Percentiles rank a stretch among this genome's conserved stretches.
These are phyloP conservation scores for Ploettnerulaceae sp. DNA, from an alignment of 2,329 filamentous ascomycete genomes.

Conservation along the genomic window DNA sequence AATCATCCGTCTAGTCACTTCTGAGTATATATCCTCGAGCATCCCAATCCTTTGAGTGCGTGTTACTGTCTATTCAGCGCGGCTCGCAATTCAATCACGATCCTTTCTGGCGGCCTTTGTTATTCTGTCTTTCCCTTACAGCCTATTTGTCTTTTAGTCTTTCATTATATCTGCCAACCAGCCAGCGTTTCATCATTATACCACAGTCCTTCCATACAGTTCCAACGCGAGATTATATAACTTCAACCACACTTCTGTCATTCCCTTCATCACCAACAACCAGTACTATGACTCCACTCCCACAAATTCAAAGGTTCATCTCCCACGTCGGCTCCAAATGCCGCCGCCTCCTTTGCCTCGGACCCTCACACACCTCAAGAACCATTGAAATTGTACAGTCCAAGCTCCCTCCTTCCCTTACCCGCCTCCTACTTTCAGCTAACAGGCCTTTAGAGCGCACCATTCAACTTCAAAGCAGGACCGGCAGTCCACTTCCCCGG, in stretches of 20 bases:
- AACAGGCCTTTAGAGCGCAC: constrained; percentile 45
- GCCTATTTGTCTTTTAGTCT: constrained; percentile 7
- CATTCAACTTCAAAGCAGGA: constrained; percentile 53
- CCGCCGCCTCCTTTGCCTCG: constrained; percentile 41
- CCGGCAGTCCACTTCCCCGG: constrained; percentile 49
- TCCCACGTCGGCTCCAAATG: constrained; percentile 43
- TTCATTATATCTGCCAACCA: constrained; percentile 19
- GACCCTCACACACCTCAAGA: constrained; percentile 38
- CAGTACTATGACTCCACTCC: constrained; percentile 4
- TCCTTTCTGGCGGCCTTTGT: constrained; percentile 14
- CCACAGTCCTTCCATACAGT: constrained; percentile 3
- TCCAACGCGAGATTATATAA: too few relatives aligned
- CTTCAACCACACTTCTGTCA: not conserved
- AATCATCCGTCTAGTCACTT: constrained; percentile 3
- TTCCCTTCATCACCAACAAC: too few relatives aligned
- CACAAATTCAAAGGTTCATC: constrained; percentile 34
- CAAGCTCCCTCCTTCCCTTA: not conserved
- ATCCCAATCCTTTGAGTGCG: not conserved
- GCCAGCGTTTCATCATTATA: constrained; percentile 14
- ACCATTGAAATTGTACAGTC: constrained; percentile 44
- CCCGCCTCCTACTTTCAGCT: constrained; percentile 5
- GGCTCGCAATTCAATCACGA: constrained; percentile 3
- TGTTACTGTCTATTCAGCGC: not conserved
- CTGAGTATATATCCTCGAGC: constrained; percentile 1
- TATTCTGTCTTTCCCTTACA: constrained; percentile 18